Conservation (phyloP, 2,329 filamentous ascomycete species). For the Chrysosporium keratinophilum region DNA sequence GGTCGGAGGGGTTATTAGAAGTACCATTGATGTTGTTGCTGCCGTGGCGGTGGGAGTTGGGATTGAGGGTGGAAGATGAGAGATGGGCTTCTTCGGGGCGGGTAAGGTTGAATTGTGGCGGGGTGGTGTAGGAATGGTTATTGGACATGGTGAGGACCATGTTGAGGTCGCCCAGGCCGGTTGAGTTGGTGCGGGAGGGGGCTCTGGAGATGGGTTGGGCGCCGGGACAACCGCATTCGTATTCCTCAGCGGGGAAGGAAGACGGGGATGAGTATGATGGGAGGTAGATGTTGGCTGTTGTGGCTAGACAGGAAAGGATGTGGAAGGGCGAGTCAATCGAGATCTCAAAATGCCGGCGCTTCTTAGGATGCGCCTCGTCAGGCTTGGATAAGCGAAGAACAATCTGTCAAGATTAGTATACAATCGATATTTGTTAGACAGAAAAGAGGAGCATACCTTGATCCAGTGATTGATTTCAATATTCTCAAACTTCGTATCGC, state of each 20-base stretch:
- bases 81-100: slow-evolving; percentile 45
- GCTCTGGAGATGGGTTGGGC: slow-evolving; percentile 40
- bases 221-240: slow-evolving; percentile 56
- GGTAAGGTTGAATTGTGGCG: not conserved
- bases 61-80: slow-evolving; percentile 80
- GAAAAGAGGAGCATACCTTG: slow-evolving; percentile 51
- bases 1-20: slow-evolving; percentile 31
- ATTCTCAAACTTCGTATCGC: slow-evolving; percentile 87
- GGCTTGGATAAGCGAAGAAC: slow-evolving; percentile 83
- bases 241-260: slow-evolving; percentile 46
- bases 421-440: not conserved
- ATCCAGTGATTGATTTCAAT: slow-evolving; percentile 96
- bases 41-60: slow-evolving; percentile 51
- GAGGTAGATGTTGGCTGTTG: slow-evolving; percentile 74
- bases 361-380: slow-evolving; percentile 65
- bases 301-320: slow-evolving; percentile 86
- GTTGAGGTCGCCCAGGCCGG: slow-evolving; percentile 25
- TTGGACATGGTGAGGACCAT: slow-evolving; percentile 13
- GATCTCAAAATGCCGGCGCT: slow-evolving; percentile 85
- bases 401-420: slow-evolving; percentile 48
- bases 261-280: slow-evolving; percentile 60
- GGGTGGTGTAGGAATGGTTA: slow-evolving; percentile 1
- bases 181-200: slow-evolving; percentile 19
- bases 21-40: not conserved
- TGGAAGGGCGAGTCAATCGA: slow-evolving; percentile 94